Evolutionary conservation across 257 asterid genomes (phyloP).

Genomic region (Solanum sejunctum): DNA sequence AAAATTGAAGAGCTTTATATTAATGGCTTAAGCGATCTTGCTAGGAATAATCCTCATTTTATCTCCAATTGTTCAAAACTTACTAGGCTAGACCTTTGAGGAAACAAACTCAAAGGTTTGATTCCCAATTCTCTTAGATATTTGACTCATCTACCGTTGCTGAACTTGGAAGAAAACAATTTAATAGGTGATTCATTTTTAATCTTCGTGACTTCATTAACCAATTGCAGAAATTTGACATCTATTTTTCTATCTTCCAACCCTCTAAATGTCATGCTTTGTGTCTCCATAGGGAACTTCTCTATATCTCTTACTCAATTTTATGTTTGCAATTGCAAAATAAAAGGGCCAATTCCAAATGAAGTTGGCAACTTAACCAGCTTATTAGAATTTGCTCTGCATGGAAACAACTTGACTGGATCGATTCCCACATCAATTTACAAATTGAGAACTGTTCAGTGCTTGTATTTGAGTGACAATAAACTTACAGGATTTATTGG

Average conservation of each 20-base stretch:
- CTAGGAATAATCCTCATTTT: not conserved
- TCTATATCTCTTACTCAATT: not conserved
- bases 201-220: not conserved
- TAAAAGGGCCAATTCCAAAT: not conserved
- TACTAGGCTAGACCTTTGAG: not conserved
- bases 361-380: not conserved
- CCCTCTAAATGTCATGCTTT: not conserved
- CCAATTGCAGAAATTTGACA: not conserved
- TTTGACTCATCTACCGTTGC: not conserved
- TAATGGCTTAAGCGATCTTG: rapidly evolving
- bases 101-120: constrained; percentile 5
- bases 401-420: too few relatives aligned
- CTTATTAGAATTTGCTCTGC: not conserved
- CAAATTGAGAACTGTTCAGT: too few relatives aligned
- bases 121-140: constrained; percentile 11
- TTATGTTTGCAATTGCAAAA: rapidly evolving
- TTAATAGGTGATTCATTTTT: not conserved
- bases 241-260: rapidly evolving
- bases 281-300: not conserved
- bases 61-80: constrained; percentile 16
- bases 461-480: too few relatives aligned
- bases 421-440: too few relatives aligned
- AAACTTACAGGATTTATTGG: not conserved
- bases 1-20: rapidly evolving
- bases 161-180: not conserved